Conservation (phyloP, 2,329 filamentous ascomycete species). For the Fusarium nisikadoi region DNA sequence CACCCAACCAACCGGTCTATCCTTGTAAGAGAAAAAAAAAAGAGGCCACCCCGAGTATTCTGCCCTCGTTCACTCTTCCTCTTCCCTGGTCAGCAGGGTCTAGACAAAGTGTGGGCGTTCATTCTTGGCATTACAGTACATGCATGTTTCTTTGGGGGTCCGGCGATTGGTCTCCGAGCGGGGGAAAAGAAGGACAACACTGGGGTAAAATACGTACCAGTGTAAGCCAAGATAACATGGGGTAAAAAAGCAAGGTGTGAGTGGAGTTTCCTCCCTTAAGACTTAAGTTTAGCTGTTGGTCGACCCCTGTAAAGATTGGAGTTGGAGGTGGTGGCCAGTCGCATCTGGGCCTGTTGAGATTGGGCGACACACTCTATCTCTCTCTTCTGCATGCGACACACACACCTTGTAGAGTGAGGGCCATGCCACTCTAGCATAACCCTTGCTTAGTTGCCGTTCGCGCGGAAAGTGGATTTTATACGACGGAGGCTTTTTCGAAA, state of each 20-base stretch:
- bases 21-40: neutral
- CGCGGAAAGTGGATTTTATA: conserved; percentile 25
- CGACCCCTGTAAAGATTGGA: neutral
- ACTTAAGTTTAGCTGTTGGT: neutral
- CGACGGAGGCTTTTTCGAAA: conserved; percentile 34
- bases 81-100: conserved; percentile 4
- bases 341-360: conserved; percentile 6
- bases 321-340: conserved; percentile 18
- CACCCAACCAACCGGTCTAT: neutral
- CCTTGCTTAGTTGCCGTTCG: conserved; percentile 40
- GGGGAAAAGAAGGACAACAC: conserved; percentile 15
- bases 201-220: conserved; percentile 19
- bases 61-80: neutral
- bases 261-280: conserved; percentile 7
- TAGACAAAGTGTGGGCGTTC: conserved; percentile 14
- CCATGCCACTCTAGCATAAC: neutral
- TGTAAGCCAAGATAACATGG: conserved; percentile 9
- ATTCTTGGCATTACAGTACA: conserved; percentile 11
- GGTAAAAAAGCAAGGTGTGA: conserved; percentile 11
- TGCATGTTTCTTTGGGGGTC: conserved; percentile 28
- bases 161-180: conserved; percentile 36
- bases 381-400: conserved; percentile 1
- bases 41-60: conserved; percentile 18
- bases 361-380: conserved; percentile 16
- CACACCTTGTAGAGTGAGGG: neutral